phyloP scores from a whole-genome alignment of 371 early-diverging fungal species.

The Quaeritorhiza haematococci region DNA sequence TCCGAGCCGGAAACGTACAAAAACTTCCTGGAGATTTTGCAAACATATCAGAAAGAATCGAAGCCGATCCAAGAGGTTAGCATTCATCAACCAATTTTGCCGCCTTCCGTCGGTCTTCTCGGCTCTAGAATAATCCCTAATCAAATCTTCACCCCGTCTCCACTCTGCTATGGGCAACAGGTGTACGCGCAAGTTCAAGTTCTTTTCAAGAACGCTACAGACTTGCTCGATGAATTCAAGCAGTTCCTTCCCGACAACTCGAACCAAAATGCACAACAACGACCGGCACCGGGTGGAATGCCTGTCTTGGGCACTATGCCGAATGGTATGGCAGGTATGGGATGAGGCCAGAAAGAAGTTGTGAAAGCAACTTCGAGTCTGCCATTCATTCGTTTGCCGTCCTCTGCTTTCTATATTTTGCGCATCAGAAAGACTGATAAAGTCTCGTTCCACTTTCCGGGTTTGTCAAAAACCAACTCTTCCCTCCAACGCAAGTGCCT shows the following conservation, averaged over 20 bases:
- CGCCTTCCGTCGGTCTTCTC: too few species aligned
- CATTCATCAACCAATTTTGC: neutral
- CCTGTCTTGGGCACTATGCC: neutral
- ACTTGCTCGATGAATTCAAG: conserved; percentile 91
- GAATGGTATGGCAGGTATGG: neutral
- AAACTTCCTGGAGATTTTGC: conserved; percentile 90
- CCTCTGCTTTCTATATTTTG: too few species aligned
- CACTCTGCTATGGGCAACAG: conserved; percentile 19
- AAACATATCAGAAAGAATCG: conserved; percentile 86
- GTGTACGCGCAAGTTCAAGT: conserved; percentile 85
- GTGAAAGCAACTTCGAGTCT: too few species aligned
- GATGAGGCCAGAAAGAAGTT: too few species aligned
- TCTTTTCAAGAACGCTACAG: conserved; percentile 77
- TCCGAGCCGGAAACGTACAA: conserved; percentile 87
- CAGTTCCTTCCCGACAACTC: conserved; percentile 84
- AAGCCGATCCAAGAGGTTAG: conserved; percentile 81
- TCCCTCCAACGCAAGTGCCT: too few species aligned
- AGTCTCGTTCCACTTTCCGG: too few species aligned
- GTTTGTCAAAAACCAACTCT: too few species aligned
- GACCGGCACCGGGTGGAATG: too few species aligned
- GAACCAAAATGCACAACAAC: conserved; percentile 13
- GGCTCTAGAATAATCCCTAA: neutral
- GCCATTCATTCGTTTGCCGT: too few species aligned
- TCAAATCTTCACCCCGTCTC: neutral
- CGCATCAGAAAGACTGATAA: too few species aligned